Evolutionary conservation across 1,284 basidiomycete genomes (phyloP).

Genomic region (Inonotus obliquus): DNA sequence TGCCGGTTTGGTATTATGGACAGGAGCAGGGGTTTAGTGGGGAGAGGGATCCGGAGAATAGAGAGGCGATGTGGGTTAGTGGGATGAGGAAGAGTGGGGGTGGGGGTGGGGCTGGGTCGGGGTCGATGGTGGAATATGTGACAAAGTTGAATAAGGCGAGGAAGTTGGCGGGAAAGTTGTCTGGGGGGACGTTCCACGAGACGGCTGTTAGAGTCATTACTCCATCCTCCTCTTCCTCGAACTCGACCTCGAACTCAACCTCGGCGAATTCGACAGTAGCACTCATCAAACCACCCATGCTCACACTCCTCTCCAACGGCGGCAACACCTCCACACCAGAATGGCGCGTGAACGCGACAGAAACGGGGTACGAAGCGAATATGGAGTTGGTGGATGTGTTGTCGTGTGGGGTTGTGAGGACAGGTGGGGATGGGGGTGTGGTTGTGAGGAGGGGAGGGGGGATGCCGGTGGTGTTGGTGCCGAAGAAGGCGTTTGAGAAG

Average conservation of each 20-base stretch:
- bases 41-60: slow-evolving; percentile 44
- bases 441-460: slow-evolving; percentile 31
- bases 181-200: slow-evolving; percentile 43
- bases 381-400: slow-evolving; percentile 60
- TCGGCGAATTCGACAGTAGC: no score
- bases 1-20: slow-evolving; percentile 54
- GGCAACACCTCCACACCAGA: slow-evolving; percentile 38
- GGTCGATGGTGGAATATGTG: slow-evolving; percentile 49
- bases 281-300: slow-evolving; percentile 60
- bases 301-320: slow-evolving; percentile 62
- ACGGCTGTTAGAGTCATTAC: slow-evolving; percentile 49
- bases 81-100: slow-evolving; percentile 38
- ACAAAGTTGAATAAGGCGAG: slow-evolving; percentile 57
- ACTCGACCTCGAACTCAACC: no score
- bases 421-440: slow-evolving; percentile 43
- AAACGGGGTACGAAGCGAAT: slow-evolving; percentile 39
- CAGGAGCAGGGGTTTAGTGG: slow-evolving; percentile 49
- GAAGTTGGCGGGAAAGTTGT: slow-evolving; percentile 45
- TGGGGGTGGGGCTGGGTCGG: slow-evolving; percentile 22
- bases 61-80: slow-evolving; percentile 64
- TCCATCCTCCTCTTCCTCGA: slow-evolving; percentile 20
- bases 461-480: slow-evolving; percentile 31
- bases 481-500: slow-evolving; percentile 13
- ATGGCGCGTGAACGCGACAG: slow-evolving; percentile 44
- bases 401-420: slow-evolving; percentile 44